Base-by-base conservation (phyloP, 2,329 filamentous ascomycete species). In the Didymella pomorum region DNA sequence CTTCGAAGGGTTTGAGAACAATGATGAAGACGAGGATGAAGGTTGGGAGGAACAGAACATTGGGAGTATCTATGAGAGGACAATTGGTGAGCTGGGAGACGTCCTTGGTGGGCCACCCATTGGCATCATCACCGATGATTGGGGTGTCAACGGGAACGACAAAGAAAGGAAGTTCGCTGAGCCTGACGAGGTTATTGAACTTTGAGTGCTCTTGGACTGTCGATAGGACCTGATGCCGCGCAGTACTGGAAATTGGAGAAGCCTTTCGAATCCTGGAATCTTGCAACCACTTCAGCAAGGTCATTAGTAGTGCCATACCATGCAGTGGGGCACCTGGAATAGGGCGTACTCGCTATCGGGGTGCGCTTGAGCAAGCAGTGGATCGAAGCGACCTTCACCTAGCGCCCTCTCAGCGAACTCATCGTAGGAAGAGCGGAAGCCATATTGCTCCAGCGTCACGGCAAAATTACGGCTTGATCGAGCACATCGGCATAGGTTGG, bases 11-110 rank as follows among this genome's bases (percentile, higher is more conserved):
- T 75, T 72, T n/a, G 79, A 79, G 1, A 79, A 83, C 10, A 79
- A 74, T 18, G 72, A 74, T 4, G 65, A 69, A 35, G 81, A 82
- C 31, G 71, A 86, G 41, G 70, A 73, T 18, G 73, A 76, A 4
- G 66, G 68, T 11, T 67, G 65, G 69, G 68, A 74, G 52, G 69
- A 63, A 48, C 64, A 58, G 11, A 61, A 66, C 23, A 66, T 69
- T 48, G 91, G 88, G 0, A 84, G 84, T 62, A 87, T 96, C 2
- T 97, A 95, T 77, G 91, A 95, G 74, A 84, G 84, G 67, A 95
- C 92, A 0, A 85, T 96, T 64, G 84, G 91, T 37, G 84, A 90
- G 70, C 77, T 96, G 14, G 91, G 90, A 0, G 87, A 89, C 68
- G 82, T 85, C 11, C 76, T 95, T 26, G 88, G 85, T 20, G 77